Base-by-base conservation (phyloP, 2,329 filamentous ascomycete species). In the Sporothrix luriei region DNA sequence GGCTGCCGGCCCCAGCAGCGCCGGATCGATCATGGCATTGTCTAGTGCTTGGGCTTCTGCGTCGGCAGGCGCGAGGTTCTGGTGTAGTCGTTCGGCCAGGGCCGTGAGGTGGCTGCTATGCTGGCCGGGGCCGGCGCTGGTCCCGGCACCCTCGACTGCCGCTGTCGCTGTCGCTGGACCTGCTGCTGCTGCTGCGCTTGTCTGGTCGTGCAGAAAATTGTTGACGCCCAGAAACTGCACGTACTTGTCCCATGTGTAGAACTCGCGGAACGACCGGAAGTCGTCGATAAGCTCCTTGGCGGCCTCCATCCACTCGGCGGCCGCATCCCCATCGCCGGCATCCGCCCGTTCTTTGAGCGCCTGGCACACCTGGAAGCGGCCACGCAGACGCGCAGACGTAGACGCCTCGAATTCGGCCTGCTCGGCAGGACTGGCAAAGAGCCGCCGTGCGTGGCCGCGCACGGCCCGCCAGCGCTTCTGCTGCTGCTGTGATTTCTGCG, bases 231-330 rank as follows among this genome's bases (percentile, higher is more conserved):
- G 78, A 75, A 88, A 88, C 69, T 82, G 81, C 64, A 89, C 80
- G 73, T 88, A 89, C 75, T 87, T 88, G 70, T 90, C 88, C 87
- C 87, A 90, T 1, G 86, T 84, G 74, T 89, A 90, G 73, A 90
- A 90, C 64, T 85, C 83, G 74, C 87, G 88, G 73, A 87, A 84
- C 0, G 85, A 86, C 71, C 87, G 81, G 75, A 90, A 90, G 71
- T 90, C 88, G 70, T 89, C 84, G 11, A 89, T 83, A 9, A 90
- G 81, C 66, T 85, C 82, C 75, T 82, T 83, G 0, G 87, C 87
- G 5, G 85, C 85, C 29, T 79, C 78, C 84, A 89, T 87, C 85
- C 88, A 90, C 4, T 77, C 74, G 1, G 77, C 75, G 6, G 83
- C 78, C n/a, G 85, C 81, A 10, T 82, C 81, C 13, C 77, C 73